Evolutionary conservation across 2,329 filamentous ascomycete genomes (phyloP), one percentile per base, ranked within the genome.

Genomic region (Fusarium goolgardi): DNA sequence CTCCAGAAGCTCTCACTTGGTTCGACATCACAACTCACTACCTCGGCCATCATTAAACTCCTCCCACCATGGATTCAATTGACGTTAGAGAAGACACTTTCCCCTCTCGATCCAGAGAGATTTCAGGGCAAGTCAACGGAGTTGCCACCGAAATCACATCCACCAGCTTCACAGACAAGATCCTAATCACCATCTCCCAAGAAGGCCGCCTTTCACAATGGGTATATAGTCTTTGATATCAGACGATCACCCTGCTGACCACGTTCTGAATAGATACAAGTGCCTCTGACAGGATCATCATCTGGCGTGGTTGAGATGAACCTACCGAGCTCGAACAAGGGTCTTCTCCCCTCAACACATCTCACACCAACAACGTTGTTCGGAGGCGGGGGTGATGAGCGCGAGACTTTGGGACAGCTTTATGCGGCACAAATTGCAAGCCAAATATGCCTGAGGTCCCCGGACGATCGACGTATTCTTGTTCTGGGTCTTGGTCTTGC

Each of bases 361-460:
- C 84, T 98, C 41, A 97, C 93, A 0, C 93, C 96, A 2, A 95
- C 89, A 37, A 97, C 94, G 0, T 82, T 99, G 4, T 84, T 99
- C 1, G 96, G 96, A 4, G 94, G 91, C 12, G 93, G 94, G 45
- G 89, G 90, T 32, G 85, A 90, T 53, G 89, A 92, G 46, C 86
- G 94, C 43, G 94, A 97, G 75, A 92, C 91, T 0, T 79, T 96
- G 7, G 95, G 93, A 2, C 94, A 97, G 77, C 87, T 97, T 3
- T 91, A 96, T 74, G 94, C 94, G 4, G 92, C 92, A 43, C 95
- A 97, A 74, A 90, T 98, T 69, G 96, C 91, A 7, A 96, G 90
- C 74, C 87, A 91, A 39, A 86, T 99, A 61, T 85, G 90, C 20
- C 87, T 90, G 62, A 89, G 89, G 66, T 85, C 91, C 53, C 89